These are phyloP conservation scores for Oehlia diaphana DNA, from an alignment of 192 early-diverging fungal species.

Conservation along the genomic window DNA sequence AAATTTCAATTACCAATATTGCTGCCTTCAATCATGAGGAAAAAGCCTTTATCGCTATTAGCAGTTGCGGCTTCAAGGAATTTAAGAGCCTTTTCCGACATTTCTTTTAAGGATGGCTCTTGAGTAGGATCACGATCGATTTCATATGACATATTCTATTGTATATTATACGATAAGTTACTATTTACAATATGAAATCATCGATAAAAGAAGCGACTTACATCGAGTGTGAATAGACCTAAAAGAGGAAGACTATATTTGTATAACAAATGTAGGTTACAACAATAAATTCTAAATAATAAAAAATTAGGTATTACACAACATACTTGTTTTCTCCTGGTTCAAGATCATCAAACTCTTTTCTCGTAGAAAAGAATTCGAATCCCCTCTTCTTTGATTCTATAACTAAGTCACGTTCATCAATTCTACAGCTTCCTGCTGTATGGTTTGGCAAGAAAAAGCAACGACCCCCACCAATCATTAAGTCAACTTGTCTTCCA, in stretches of 20 bases:
- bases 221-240: constrained; percentile 74
- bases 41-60: constrained; percentile 73
- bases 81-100: constrained; percentile 80
- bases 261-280: background rate
- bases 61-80: constrained; percentile 61
- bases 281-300: constrained; percentile 8
- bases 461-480: constrained; percentile 92
- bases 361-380: constrained; percentile 50
- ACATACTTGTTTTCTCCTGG: constrained; percentile 3
- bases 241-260: constrained; percentile 63
- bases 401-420: constrained; percentile 67
- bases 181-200: background rate
- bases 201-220: constrained; percentile 20
- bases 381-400: constrained; percentile 64
- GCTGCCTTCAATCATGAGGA: constrained; percentile 96
- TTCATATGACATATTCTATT: constrained; percentile 86
- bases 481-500: constrained; percentile 79
- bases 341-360: constrained; percentile 65
- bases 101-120: constrained; percentile 83
- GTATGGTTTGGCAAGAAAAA: constrained; percentile 77
- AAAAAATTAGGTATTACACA: background rate
- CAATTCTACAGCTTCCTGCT: constrained; percentile 71
- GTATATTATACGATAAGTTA: constrained; percentile 3
- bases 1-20: constrained; percentile 59
- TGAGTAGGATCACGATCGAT: constrained; percentile 71